Base-by-base conservation (phyloP, 768 basidiomycete genomes). In the Chalciporus sphaerocephalus region DNA sequence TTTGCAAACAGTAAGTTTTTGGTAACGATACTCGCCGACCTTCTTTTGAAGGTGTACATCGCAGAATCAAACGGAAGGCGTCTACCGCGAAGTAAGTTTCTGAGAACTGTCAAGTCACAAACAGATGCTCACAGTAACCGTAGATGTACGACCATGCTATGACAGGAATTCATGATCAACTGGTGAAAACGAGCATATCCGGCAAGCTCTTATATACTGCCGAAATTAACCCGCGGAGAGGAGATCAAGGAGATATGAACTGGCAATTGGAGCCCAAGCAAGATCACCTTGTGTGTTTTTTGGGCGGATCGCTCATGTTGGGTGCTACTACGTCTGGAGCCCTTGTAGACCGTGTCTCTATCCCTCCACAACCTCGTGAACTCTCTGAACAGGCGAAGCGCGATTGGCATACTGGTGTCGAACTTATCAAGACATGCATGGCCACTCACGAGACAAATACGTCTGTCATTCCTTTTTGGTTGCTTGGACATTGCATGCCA, bases 271-370 rank as follows among this genome's bases (percentile, higher is more conserved):
- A 74, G 9, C 88, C 88, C 9, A 95, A 96, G 61, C 94, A 97
- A 70, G 94, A 98, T 60, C 94, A 96, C 61, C 79, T 98, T 25
- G 92, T 89, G 3, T 97, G 94, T 68, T 98, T 96, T 79, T 71
- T 98, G 25, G 92, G 85, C 16, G 94, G 92, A 3, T 89, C 89
- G 1, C 78, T 98, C 45, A 82, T 98, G 75, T 78, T 98, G 3
- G 92, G 94, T 11, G 88, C 91, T 12, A 88, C 87, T 3, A 78
- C 72, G 2, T 69, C 81, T 2, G 85, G 85, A 40, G 75, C 84
- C 0, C 48, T 74, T 15, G 66, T 64, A 3, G 60, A 73, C 9
- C 69, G 66, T 3, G 79, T 86, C 6, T 85, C 85, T 9, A 62
- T 87, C 24, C 89, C 89, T 11, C 89, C 90, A 0, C 71, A 68